A percentile compares a stretch with the other conserved stretches of the same genome.
Conservation (phyloP, 23 red algal species). For the Cyanidium caldarium region DNA sequence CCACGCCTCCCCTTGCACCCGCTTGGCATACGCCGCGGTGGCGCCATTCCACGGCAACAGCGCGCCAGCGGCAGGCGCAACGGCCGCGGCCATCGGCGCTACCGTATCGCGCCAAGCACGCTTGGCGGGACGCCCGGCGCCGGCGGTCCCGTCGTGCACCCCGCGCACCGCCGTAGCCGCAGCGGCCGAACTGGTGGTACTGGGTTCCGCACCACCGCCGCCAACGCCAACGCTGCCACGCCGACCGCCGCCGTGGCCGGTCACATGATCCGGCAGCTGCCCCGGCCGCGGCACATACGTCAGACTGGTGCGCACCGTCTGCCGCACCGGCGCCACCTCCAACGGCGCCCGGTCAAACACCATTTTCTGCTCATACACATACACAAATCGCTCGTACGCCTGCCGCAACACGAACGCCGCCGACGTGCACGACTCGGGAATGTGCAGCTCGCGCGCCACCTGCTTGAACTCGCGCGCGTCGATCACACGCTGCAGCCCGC, state of each 20-base stretch:
- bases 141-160: not conserved
- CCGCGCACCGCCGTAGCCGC: not conserved
- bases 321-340: not conserved
- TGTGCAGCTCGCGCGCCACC: conserved; percentile 39
- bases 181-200: not conserved
- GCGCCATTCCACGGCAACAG: not conserved
- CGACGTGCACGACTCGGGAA: conserved; percentile 71
- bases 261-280: not conserved
- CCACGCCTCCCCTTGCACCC: not conserved
- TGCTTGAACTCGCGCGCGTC: conserved; percentile 68
- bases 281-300: not conserved
- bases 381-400: conserved; percentile 65
- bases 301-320: not conserved
- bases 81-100: not conserved
- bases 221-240: too few species aligned
- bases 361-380: conserved; percentile 69
- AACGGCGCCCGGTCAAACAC: conserved; percentile 25
- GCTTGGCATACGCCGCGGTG: not conserved
- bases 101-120: not conserved
- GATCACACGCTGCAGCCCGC: conserved; percentile 63
- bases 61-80: too few species aligned
- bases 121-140: not conserved
- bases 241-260: not conserved
- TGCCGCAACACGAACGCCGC: conserved; percentile 73
- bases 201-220: too few species aligned